A percentile compares a stretch with the other conserved stretches of the same genome.
phyloP scores from a whole-genome alignment of 129 eudicot species.

The Glebionis coronaria region DNA sequence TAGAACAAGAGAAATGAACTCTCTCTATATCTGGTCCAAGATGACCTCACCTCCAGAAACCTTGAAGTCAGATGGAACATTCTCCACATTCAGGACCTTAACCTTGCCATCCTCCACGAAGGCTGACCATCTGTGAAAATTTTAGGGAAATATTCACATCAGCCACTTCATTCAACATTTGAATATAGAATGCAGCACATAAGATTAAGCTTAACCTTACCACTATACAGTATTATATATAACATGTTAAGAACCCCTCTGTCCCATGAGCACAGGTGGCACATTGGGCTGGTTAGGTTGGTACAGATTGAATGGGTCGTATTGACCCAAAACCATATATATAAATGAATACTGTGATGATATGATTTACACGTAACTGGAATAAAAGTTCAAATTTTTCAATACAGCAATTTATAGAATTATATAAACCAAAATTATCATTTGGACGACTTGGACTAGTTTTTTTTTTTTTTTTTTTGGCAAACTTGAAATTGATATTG shows the following conservation, averaged over 20 bases:
- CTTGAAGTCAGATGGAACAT: constrained; percentile 85
- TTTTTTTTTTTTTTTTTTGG: too few species aligned
- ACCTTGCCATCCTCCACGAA: constrained; percentile 87
- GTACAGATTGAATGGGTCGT: neutral
- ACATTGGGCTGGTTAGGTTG: neutral
- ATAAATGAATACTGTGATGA: neutral
- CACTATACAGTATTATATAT: too few species aligned
- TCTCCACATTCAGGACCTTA: constrained; percentile 82
- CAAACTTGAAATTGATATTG: too few species aligned
- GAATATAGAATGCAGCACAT: too few species aligned
- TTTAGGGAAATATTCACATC: too few species aligned
- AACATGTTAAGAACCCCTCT: too few species aligned
- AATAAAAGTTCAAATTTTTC: neutral
- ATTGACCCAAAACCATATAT: constrained; percentile 1
- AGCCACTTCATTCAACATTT: too few species aligned
- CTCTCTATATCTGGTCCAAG: constrained; percentile 58
- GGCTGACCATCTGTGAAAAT: constrained; percentile 84
- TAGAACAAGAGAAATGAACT: neutral
- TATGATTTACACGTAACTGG: neutral
- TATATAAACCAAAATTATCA: too few species aligned
- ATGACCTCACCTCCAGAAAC: constrained; percentile 91
- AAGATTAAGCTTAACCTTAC: too few species aligned
- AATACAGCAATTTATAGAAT: too few species aligned
- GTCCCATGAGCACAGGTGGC: neutral
- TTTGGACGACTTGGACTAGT: neutral